Base-by-base conservation (phyloP, 1,284 basidiomycete species). In the Cutaneotrichosporon cyanovorans region DNA sequence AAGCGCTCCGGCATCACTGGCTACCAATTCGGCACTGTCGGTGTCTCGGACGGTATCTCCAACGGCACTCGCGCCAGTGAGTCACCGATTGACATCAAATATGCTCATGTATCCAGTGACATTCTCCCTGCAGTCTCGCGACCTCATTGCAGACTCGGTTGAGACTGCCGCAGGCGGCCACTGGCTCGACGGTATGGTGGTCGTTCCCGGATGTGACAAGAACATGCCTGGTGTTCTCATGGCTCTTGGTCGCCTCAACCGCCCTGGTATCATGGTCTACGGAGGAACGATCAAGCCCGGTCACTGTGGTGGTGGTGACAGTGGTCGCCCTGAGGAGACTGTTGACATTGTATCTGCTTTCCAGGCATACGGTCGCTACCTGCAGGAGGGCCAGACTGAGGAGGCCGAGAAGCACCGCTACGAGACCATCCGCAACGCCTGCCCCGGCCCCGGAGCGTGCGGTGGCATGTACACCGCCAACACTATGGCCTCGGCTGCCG, bases 121-220 rank as follows among this genome's bases (percentile, higher is more conserved):
- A 34, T 96, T 89, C 71, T 96, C 91, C 25, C 78, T 97, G 1
- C 93, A 92, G 71, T 93, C 89, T 37, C 81, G 93, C 52, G 93
- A 98, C 74, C 77, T 97, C 49, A 98, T 98, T 58, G 93, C 93
- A 50, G 93, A 97, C 73, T 82, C 85, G 65, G 91, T 97, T 28
- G 92, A 97, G 75, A 86, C 87, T 6, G 91, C 89, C 25, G 92
- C 85, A n/a, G 89, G 87, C 23, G 93, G 91, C 7, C 93, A 98
- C 71, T 95, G 91, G 81, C 80, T 97, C n/a, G 93, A 97, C 66
- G 93, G 88, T 34, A 90, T 95, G 84, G 88, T 96, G 37, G 88
- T 88, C 46, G 78, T 97, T 41, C 93, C 93, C 31, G 91, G 91
- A 30, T 96, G 91, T 68, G 91, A 96, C 75, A 96, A 95, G 75